Evolutionary conservation across 331 rosid genomes (phyloP).

Genomic region (Phaseolus coccineus): DNA sequence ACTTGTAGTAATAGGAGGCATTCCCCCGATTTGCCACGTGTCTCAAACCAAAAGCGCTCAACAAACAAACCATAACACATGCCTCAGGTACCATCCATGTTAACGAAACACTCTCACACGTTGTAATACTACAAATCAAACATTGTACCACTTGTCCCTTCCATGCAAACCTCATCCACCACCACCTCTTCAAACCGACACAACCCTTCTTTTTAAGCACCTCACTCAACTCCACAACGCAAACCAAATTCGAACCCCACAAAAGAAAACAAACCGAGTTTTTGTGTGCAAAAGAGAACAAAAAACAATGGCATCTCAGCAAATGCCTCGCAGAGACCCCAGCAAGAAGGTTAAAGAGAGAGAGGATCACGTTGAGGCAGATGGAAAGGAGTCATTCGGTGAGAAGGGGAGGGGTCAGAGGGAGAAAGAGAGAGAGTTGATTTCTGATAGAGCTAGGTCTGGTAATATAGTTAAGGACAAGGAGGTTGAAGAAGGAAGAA

Average conservation of each 20-base stretch:
- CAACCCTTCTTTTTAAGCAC: conserved; percentile 13
- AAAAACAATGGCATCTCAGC: conserved; percentile 69
- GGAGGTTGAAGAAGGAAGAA: conserved; percentile 33
- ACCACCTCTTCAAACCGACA: conserved; percentile 53
- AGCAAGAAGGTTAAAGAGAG: conserved; percentile 19
- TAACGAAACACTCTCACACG: background rate
- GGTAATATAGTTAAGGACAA: conserved; percentile 36
- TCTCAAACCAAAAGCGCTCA: background rate
- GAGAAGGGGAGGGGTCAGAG: conserved; percentile 36
- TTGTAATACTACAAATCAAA: background rate
- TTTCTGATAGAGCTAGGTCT: conserved; percentile 40
- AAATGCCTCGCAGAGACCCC: conserved; percentile 50
- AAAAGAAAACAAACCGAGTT: background rate
- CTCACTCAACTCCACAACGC: background rate
- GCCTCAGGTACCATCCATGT: background rate
- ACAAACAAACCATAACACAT: background rate
- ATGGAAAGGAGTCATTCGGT: conserved; percentile 42
- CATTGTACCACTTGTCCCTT: conserved; percentile 51
- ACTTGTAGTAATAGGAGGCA: background rate
- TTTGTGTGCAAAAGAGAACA: background rate
- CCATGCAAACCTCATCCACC: conserved; percentile 56
- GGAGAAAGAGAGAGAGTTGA: conserved; percentile 35
- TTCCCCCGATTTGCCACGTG: background rate
- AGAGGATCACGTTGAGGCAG: conserved; percentile 48
- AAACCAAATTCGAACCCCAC: background rate